phyloP scores from a whole-genome alignment of 2,329 filamentous ascomycete genomes.

The Sporothrix schenckii region DNA sequence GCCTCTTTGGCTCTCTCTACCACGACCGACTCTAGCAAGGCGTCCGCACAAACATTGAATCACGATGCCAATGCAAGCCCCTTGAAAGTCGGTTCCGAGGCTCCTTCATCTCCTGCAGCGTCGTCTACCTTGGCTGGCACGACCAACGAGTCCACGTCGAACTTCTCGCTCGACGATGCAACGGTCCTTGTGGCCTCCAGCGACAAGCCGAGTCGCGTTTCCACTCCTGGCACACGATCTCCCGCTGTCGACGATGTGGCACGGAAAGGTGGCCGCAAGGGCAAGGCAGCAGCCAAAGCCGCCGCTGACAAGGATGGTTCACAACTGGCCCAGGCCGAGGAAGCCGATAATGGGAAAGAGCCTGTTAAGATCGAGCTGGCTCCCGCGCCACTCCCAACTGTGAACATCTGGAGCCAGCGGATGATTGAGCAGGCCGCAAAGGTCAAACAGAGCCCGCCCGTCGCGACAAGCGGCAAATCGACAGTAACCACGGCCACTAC shows the following conservation, averaged over 20 bases:
- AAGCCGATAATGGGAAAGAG: constrained; percentile 63
- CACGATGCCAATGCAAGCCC: constrained; percentile 22
- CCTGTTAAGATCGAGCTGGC: constrained; percentile 67
- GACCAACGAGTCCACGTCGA: constrained; percentile 37
- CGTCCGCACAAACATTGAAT: neutral
- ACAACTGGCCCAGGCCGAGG: constrained; percentile 49
- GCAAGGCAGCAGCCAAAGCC: constrained; percentile 61
- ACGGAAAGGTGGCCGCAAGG: constrained; percentile 63
- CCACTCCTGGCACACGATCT: constrained; percentile 1
- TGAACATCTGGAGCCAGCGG: constrained; percentile 88
- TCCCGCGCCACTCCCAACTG: constrained; percentile 77
- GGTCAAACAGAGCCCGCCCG: constrained; percentile 43
- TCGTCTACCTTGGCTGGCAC: constrained; percentile 44
- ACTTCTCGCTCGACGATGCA: constrained; percentile 33
- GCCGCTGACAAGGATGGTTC: constrained; percentile 56
- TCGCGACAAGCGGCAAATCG: constrained; percentile 14
- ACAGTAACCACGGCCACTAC: neutral
- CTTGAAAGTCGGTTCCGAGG: constrained; percentile 38
- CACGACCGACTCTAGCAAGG: constrained; percentile 27
- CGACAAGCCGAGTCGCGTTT: constrained; percentile 28
- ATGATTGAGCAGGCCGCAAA: constrained; percentile 66
- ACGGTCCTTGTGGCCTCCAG: constrained; percentile 63
- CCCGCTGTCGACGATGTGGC: constrained; percentile 57
- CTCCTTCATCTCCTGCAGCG: constrained; percentile 39
- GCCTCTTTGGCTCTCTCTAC: neutral